These are phyloP conservation scores for Hirschfeldia incana DNA, from an alignment of 345 rosid species.

Conservation along the genomic window DNA sequence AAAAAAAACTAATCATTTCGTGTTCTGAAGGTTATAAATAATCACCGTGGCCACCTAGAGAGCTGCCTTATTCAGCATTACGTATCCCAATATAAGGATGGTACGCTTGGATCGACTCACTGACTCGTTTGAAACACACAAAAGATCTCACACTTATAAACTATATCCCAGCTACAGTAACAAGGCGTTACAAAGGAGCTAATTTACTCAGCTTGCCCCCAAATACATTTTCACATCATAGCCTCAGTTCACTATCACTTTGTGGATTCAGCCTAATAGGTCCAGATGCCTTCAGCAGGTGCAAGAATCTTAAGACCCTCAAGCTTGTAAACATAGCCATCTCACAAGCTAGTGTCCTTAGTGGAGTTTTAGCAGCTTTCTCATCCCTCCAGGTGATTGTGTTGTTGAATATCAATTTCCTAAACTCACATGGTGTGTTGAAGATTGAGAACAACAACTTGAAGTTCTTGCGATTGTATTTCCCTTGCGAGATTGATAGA, in stretches of 20 bases:
- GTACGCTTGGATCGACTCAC: slow-evolving; percentile 16
- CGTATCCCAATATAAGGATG: neutral
- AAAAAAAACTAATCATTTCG: neutral
- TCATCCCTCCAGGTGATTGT: slow-evolving; percentile 24
- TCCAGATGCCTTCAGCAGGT: neutral
- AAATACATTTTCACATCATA: neutral
- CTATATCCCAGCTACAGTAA: neutral
- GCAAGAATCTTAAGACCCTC: slow-evolving; percentile 16
- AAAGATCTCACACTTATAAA: neutral
- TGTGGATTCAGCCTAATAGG: neutral
- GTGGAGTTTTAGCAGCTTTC: neutral
- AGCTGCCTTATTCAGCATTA: neutral
- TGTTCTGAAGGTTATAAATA: neutral
- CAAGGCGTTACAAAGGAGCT: neutral
- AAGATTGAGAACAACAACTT: slow-evolving; percentile 22
- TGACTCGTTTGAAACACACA: neutral
- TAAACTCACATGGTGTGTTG: neutral
- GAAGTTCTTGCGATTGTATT: neutral
- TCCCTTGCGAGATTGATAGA: neutral
- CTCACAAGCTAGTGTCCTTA: neutral
- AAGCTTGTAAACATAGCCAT: neutral
- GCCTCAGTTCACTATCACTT: slow-evolving; percentile 23
- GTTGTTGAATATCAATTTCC: neutral
- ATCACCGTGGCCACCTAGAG: neutral
- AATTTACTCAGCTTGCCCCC: neutral